Base-by-base conservation (phyloP, 164 flowering plant genomes). In the Euptelea pleiosperma region DNA sequence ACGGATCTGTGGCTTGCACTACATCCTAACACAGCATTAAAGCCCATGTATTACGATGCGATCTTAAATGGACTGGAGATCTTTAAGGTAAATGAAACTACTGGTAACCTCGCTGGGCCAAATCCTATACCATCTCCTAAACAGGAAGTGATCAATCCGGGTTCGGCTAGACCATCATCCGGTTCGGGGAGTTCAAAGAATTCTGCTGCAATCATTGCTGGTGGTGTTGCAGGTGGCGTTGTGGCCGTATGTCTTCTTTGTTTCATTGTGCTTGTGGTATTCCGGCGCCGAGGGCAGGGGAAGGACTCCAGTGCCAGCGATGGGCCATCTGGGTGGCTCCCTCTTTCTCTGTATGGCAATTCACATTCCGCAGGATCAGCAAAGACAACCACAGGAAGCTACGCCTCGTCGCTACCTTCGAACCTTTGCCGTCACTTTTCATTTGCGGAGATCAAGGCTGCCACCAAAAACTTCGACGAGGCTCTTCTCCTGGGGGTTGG, bases 241-340 rank as follows among this genome's bases (percentile, higher is more conserved):
- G 73, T 65, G 42, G 64, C 74, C 9, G 61, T 66, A n/a, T 55
- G 79, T 61, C 60, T 77, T 6, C 35, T 72, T 43, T 87, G 78
- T 45, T 70, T 80, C 62, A 35, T 62, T 57, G 68, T 66, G 16
- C 47, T 77, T 57, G 66, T 39, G 66, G 73, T 76, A 25, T 60
- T 70, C n/a, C 82, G 82, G 30, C 73, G 76, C 18, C 69, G 77
- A 8, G 70, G 51, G 70, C 69, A 58, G 21, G 65, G 76, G 47
- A 84, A 80, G 70, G 80, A 72, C 42, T 69, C 82, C 2, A 77
- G 71, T 61, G 28, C 85, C 26, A 77, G 82, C 52, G 89, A 86
- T 65, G 91, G 85, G 14, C 82, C 82, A 55, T 80, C 91, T 10
- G 85, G 81, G 0, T 88, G 96, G 96, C 90, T 84, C 35, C n/a